Evolutionary conservation across 306 rosid genomes (phyloP).

Genomic region (Cicer pinnatifidum): DNA sequence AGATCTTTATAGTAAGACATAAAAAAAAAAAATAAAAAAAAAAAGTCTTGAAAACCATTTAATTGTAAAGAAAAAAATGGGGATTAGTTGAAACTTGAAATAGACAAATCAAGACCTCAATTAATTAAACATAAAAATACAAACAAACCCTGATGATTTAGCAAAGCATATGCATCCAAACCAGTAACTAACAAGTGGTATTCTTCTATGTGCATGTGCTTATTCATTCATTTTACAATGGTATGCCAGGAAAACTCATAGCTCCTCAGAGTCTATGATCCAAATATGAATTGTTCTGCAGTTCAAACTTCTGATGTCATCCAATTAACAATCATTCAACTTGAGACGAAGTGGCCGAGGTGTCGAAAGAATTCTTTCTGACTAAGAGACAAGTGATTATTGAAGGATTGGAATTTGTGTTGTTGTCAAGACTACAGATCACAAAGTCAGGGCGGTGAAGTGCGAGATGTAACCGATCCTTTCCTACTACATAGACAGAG

Average conservation of each 20-base stretch:
- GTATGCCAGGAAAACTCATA: slow-evolving; percentile 35
- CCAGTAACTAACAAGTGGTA: slow-evolving; percentile 29
- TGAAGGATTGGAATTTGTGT: slow-evolving; percentile 70
- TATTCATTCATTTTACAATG: slow-evolving; percentile 48
- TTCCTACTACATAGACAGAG: slow-evolving; percentile 66
- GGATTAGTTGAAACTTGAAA: slow-evolving; percentile 12
- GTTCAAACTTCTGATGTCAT: slow-evolving; percentile 12
- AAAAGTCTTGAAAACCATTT: slow-evolving; percentile 15
- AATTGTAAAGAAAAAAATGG: slow-evolving; percentile 10
- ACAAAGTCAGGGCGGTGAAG: slow-evolving; percentile 87
- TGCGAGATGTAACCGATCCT: slow-evolving; percentile 65
- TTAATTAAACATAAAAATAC: slow-evolving; percentile 9
- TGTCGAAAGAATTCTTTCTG: slow-evolving; percentile 80
- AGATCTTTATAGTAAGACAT: neutral
- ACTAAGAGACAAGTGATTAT: slow-evolving; percentile 80
- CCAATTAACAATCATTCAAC: slow-evolving; percentile 52
- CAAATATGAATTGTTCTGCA: slow-evolving; percentile 10
- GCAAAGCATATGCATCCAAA: slow-evolving; percentile 39
- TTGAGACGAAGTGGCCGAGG: slow-evolving; percentile 61
- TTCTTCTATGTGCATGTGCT: slow-evolving; percentile 34
- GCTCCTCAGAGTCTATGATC: slow-evolving; percentile 19
- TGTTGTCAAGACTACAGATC: slow-evolving; percentile 73
- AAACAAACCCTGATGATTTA: slow-evolving; percentile 21
- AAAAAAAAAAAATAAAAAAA: neutral
- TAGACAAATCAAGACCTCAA: slow-evolving; percentile 16